Evolutionary conservation across 2,329 filamentous ascomycete genomes (phyloP), one percentile per base, ranked within the genome.

Genomic region (Neodidymelliopsis sp.): DNA sequence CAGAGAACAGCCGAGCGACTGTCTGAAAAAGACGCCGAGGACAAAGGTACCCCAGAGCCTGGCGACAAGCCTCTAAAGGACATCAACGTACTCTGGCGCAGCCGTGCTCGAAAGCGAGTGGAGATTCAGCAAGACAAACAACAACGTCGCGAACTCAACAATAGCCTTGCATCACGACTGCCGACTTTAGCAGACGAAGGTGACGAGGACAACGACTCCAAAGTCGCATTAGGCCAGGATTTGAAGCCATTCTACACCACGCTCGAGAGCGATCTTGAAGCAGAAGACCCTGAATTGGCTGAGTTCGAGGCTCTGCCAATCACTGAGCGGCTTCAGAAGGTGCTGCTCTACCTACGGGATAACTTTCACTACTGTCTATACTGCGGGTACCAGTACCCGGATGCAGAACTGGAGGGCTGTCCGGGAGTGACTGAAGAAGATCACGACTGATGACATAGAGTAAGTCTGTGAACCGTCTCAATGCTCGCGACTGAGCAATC

Each of bases 301-400:
- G 86, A 84, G 47, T 97, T 96, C 63, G 85, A 91, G 63, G 82
- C 81, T 2, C 75, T 93, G 33, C 82, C 85, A 16, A 78, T 84
- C 2, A 76, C 76, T 1, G 88, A 95, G 62, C 83, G 84, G 57
- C 74, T 97, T 54, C 75, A 77, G 7, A 84, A 78, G 59, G 72
- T 95, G 11, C 81, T 96, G 8, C 70, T 75, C 13, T 86, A 89
- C 72, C 72, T 99, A 43, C 82, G 94, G 27, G 78, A 84, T 37
- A 82, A 82, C 65, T 84, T 91, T 65, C 74, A 80, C 33, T 99
- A 99, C 70, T 99, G 94, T 75, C 96, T 97, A 70, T 99, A 92
- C 89, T 99, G 94, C 75, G 97, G 97, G 71, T 88, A 82, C 72
- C 78, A 79, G 41, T 99, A 97, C 70, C 82, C 85, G 0, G 85